Percentiles rank a stretch among this genome's conserved stretches.
Evolutionary conservation across 2,329 filamentous ascomycete species (phyloP).

Genomic region (Trichothecium sympodiale): DNA sequence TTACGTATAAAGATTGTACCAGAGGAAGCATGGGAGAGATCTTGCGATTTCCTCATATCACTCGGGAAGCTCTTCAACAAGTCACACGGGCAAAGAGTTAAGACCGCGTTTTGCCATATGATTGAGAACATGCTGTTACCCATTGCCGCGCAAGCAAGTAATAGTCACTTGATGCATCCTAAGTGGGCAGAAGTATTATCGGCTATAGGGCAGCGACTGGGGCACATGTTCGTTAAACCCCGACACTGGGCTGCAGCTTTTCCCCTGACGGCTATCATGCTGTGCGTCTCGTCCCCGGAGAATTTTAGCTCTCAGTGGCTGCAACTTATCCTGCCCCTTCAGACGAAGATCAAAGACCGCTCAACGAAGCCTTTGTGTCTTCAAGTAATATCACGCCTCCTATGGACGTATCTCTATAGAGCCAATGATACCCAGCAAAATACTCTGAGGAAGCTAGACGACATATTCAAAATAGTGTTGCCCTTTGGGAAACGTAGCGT

Average conservation of each 20-base stretch:
- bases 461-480: constrained; percentile 75
- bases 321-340: constrained; percentile 64
- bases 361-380: constrained; percentile 67
- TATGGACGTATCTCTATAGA: constrained; percentile 93
- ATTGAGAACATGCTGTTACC: constrained; percentile 79
- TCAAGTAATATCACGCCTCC: constrained; percentile 77
- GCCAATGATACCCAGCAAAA: constrained; percentile 59
- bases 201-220: constrained; percentile 65
- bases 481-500: constrained; percentile 71
- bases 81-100: constrained; percentile 80
- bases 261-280: constrained; percentile 72
- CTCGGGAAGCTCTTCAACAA: constrained; percentile 74
- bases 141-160: constrained; percentile 69
- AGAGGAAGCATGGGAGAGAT: constrained; percentile 68
- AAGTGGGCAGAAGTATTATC: constrained; percentile 84
- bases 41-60: constrained; percentile 78
- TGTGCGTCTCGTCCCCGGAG: constrained; percentile 81
- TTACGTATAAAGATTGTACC: constrained; percentile 65
- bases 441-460: constrained; percentile 72
- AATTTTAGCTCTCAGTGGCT: constrained; percentile 81
- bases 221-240: constrained; percentile 80
- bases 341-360: constrained; percentile 76
- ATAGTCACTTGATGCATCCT: constrained; percentile 63
- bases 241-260: constrained; percentile 87
- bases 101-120: constrained; percentile 89